Percentiles rank a stretch among this genome's conserved stretches.
Conservation (phyloP, 768 basidiomycete species). For the Lactifluus hygrophoroides region DNA sequence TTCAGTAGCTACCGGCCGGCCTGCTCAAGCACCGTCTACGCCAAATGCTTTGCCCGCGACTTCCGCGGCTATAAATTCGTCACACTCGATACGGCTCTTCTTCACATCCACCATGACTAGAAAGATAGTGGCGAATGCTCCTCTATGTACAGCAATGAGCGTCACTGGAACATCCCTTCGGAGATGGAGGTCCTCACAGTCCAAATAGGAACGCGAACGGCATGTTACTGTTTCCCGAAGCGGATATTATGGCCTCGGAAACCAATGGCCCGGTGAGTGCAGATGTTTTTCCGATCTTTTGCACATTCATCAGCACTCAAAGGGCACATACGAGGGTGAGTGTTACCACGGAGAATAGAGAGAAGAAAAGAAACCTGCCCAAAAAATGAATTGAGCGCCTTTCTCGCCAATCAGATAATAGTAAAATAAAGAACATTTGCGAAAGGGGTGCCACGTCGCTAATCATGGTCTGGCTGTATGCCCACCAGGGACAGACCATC, state of each 20-base stretch:
- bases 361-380: slow-evolving; percentile 60
- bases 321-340: neutral
- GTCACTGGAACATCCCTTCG: neutral
- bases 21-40: neutral
- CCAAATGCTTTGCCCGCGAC: slow-evolving; percentile 33
- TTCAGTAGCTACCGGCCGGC: too few relatives aligned
- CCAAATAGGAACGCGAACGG: slow-evolving; percentile 67
- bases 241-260: slow-evolving; percentile 66
- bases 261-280: slow-evolving; percentile 72
- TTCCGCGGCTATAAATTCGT: slow-evolving; percentile 52
- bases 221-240: slow-evolving; percentile 62
- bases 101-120: slow-evolving; percentile 54
- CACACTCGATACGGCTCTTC: slow-evolving; percentile 57
- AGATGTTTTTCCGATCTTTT: slow-evolving; percentile 62
- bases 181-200: slow-evolving; percentile 35
- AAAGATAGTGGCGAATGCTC: slow-evolving; percentile 46
- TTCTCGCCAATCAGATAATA: neutral
- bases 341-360: slow-evolving; percentile 59
- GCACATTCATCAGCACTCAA: neutral
- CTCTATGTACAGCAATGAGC: slow-evolving; percentile 29
- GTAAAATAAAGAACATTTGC: slow-evolving; percentile 46
- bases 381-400: neutral
- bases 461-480: slow-evolving; percentile 78
- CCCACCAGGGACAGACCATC: slow-evolving; percentile 74
- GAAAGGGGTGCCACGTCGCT: slow-evolving; percentile 65